Percentiles rank a stretch among this genome's conserved stretches.
phyloP scores from a whole-genome alignment of 768 basidiomycete species.

The Russula emetica region DNA sequence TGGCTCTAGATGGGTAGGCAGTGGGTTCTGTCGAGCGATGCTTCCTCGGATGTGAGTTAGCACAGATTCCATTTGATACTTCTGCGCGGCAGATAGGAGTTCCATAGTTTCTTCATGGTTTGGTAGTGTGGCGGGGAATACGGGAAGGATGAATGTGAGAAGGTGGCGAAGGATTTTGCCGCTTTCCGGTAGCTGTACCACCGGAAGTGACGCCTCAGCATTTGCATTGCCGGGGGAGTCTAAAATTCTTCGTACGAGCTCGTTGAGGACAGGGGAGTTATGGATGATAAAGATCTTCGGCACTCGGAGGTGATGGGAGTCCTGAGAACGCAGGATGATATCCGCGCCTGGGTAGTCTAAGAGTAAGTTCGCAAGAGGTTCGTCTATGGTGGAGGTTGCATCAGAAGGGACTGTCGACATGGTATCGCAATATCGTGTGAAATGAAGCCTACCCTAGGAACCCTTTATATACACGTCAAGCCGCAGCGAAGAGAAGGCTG shows the following conservation, averaged over 20 bases:
- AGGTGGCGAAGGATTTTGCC: neutral
- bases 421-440: neutral
- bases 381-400: neutral
- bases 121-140: neutral
- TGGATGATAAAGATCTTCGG: neutral
- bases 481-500: neutral
- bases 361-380: neutral
- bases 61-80: slow-evolving; percentile 1
- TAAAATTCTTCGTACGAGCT: neutral
- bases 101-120: neutral
- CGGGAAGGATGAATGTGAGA: slow-evolving; percentile 16
- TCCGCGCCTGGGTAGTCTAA: slow-evolving; percentile 18
- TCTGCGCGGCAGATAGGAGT: slow-evolving; percentile 8
- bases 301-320: neutral
- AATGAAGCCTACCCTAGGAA: neutral
- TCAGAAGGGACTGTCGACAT: neutral
- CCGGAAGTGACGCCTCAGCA: neutral
- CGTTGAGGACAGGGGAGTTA: neutral
- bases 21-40: neutral
- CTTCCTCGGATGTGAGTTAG: neutral
- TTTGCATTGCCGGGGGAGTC: neutral
- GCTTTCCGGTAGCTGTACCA: neutral
- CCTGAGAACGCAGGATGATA: neutral
- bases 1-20: neutral
- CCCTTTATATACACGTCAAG: neutral